These are phyloP conservation scores for Candida wancherniae DNA, from an alignment of 805 yeast genomes.

Conservation along the genomic window DNA sequence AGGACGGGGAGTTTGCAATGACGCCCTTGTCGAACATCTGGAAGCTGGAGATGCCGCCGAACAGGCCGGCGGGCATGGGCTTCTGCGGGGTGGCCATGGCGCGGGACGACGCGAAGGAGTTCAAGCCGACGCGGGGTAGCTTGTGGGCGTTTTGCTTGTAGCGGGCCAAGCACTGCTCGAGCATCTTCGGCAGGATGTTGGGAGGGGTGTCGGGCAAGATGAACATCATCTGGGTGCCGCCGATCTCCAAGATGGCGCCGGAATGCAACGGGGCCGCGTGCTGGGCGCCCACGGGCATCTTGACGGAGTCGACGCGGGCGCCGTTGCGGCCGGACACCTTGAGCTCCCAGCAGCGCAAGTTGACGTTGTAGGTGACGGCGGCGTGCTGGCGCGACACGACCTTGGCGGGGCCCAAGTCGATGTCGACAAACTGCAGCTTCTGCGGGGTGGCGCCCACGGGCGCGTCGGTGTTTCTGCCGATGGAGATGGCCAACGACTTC, in stretches of 20 bases:
- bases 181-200: constrained; percentile 47
- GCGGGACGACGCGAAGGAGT: too few relatives aligned
- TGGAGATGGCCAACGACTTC: constrained; percentile 63
- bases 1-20: constrained; percentile 34
- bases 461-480: constrained; percentile 77
- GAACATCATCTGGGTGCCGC: constrained; percentile 99
- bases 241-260: constrained; percentile 91
- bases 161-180: constrained; percentile 32
- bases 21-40: constrained; percentile 49
- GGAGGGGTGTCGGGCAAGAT: constrained; percentile 90
- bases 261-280: constrained; percentile 59
- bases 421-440: constrained; percentile 47
- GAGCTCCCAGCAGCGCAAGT: constrained; percentile 80
- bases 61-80: constrained; percentile 4
- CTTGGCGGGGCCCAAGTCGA: constrained; percentile 94
- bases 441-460: constrained; percentile 17
- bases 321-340: constrained; percentile 87
- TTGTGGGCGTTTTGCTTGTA: constrained; percentile 23
- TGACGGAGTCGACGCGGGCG: constrained; percentile 76
- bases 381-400: constrained; percentile 96
- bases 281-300: constrained; percentile 45
- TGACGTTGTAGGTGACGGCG: constrained; percentile 68
- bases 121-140: constrained; percentile 14
- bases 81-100: too few relatives aligned
- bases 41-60: constrained; percentile 32